phyloP scores from a whole-genome alignment of 148 eudicot genomes.

The Cornus kousa region DNA sequence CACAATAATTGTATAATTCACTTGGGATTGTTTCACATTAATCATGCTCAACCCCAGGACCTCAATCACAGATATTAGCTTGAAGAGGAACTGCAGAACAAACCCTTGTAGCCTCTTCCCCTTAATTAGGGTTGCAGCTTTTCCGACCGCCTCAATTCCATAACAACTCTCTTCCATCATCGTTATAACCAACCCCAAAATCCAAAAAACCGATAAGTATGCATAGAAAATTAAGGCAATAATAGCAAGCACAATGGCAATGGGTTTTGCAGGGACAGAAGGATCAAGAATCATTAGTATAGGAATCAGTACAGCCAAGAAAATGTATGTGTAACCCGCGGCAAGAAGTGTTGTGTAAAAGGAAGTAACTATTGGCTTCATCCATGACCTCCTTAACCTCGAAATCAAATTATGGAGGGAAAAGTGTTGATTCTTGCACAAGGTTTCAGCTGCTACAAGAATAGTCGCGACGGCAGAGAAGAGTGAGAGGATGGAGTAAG shows the following conservation, averaged over 20 bases:
- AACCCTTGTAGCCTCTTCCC: slow-evolving; percentile 41
- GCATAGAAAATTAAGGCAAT: not conserved
- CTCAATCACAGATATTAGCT: not conserved
- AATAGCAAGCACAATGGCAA: not conserved
- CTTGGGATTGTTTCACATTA: slow-evolving; percentile 4
- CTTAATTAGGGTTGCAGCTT: slow-evolving; percentile 31
- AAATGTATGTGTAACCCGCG: not conserved
- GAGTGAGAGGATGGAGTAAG: not conserved
- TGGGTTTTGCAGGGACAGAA: not conserved
- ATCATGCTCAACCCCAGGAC: not conserved
- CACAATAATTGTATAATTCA: not conserved
- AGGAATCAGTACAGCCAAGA: not conserved
- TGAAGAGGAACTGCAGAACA: slow-evolving; percentile 11
- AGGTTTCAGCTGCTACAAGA: not conserved
- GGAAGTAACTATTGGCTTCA: slow-evolving; percentile 4
- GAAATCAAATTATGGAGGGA: not conserved
- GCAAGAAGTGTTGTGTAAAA: slow-evolving; percentile 1
- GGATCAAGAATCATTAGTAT: not conserved
- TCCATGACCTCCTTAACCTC: not conserved
- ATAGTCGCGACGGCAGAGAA: not conserved
- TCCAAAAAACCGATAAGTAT: slow-evolving; percentile 22
- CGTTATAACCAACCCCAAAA: slow-evolving; percentile 32
- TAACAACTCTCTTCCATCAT: slow-evolving; percentile 31
- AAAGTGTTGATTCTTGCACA: not conserved
- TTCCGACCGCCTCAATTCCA: slow-evolving; percentile 34